Percentiles rank a stretch among this genome's conserved stretches.
Evolutionary conservation across 140 eudicot species (phyloP).

Genomic region (Flaveria floridana): DNA sequence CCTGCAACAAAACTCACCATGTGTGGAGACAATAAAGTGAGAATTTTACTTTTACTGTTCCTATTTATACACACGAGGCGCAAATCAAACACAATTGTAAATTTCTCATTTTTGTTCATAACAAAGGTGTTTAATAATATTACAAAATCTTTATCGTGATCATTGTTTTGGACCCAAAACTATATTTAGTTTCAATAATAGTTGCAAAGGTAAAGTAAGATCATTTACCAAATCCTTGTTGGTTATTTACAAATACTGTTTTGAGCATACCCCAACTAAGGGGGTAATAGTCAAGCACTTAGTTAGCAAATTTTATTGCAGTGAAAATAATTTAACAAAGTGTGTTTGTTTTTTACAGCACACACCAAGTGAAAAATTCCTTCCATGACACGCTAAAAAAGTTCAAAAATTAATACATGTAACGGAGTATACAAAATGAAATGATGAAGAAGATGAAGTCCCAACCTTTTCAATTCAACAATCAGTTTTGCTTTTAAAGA

Average conservation of each 20-base stretch:
- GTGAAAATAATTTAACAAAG: neutral
- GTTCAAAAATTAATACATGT: constrained; percentile 8
- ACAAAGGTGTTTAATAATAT: constrained; percentile 23
- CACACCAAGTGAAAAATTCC: neutral
- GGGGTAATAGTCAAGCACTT: neutral
- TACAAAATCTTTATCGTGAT: constrained; percentile 11
- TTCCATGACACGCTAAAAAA: neutral
- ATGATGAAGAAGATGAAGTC: neutral
- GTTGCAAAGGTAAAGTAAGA: neutral
- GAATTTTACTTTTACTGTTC: constrained; percentile 23
- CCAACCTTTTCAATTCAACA: neutral
- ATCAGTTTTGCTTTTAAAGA: constrained; percentile 1
- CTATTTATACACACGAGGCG: neutral
- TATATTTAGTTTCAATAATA: constrained; percentile 13
- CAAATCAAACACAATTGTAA: constrained; percentile 18
- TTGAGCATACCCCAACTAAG: neutral
- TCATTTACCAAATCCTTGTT: neutral
- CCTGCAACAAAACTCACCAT: constrained; percentile 32
- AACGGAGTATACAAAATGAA: neutral
- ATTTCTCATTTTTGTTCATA: constrained; percentile 19
- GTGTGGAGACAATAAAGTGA: constrained; percentile 29
- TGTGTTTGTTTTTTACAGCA: neutral
- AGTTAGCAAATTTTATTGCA: neutral
- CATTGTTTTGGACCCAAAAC: constrained; percentile 6
- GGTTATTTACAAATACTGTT: neutral